These are phyloP conservation scores for Beta lomatogona DNA, from an alignment of 179 eudicot species.

Conservation along the genomic window DNA sequence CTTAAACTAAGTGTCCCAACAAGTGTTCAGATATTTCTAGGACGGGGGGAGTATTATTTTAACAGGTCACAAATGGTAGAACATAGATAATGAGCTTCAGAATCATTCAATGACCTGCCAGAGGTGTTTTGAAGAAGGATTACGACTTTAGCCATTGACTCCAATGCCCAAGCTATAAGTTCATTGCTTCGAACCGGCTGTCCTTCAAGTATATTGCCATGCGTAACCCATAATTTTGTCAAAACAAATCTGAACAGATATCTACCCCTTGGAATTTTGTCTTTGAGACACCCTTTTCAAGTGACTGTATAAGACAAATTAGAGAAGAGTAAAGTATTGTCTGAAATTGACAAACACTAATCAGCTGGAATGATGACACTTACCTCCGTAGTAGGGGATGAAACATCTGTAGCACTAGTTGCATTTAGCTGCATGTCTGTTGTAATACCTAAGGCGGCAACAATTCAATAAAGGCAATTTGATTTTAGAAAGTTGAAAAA, in stretches of 20 bases:
- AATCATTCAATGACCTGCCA: neutral
- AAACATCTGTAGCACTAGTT: neutral
- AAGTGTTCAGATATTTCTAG: too few relatives aligned
- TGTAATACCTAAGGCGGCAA: neutral
- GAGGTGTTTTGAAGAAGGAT: conserved; percentile 10
- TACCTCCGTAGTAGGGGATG: neutral
- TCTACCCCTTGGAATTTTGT: conserved; percentile 5
- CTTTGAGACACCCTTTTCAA: neutral
- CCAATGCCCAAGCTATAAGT: conserved; percentile 1
- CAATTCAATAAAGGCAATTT: neutral
- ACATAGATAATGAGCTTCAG: conserved; percentile 4
- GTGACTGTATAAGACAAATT: neutral
- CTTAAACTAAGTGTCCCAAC: too few relatives aligned
- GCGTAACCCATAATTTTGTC: conserved; percentile 19
- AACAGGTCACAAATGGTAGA: conserved; percentile 2
- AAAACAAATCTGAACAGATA: conserved; percentile 5
- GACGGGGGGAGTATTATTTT: too few relatives aligned
- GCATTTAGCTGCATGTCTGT: neutral
- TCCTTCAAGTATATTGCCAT: conserved; percentile 9
- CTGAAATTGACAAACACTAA: neutral
- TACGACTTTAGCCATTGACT: conserved; percentile 14
- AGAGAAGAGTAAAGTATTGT: neutral
- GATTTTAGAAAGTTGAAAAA: neutral
- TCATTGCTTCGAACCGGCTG: neutral
- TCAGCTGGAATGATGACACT: neutral